Conservation (phyloP, 352 stramenopile genomes). For the Phytophthora ohioensis region DNA sequence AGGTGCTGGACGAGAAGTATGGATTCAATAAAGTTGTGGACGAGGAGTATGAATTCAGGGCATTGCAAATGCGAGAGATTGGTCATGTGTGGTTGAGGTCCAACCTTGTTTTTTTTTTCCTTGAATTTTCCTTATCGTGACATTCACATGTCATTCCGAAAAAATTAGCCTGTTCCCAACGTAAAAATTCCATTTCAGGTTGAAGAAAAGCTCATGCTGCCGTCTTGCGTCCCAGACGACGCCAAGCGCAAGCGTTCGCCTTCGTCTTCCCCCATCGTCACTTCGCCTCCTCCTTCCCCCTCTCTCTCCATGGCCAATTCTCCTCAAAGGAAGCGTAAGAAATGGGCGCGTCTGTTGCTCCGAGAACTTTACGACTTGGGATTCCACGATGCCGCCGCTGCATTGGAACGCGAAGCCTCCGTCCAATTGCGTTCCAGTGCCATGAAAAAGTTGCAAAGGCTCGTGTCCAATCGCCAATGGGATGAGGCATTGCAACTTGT, state of each 20-base stretch:
- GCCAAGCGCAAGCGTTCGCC: conserved; percentile 41
- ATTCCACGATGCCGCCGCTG: conserved; percentile 46
- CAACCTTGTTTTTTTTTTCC: too few relatives aligned
- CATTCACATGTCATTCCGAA: background rate
- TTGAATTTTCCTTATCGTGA: too few relatives aligned
- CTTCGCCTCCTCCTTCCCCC: background rate
- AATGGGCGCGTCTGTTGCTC: conserved; percentile 78
- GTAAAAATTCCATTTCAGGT: conserved; percentile 14
- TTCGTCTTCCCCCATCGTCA: background rate
- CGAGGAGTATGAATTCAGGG: too few relatives aligned
- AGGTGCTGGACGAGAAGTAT: too few relatives aligned
- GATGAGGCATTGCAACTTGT: conserved; percentile 64
- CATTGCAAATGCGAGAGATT: too few relatives aligned
- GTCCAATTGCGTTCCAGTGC: conserved; percentile 62
- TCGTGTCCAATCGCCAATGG: conserved; percentile 55
- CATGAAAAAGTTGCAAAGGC: conserved; percentile 62
- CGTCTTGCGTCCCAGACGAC: conserved; percentile 23
- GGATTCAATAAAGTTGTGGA: too few relatives aligned
- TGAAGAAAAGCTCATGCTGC: conserved; percentile 10
- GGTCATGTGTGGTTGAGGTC: too few relatives aligned
- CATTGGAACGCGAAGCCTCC: conserved; percentile 65
- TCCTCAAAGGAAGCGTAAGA: conserved; percentile 15
- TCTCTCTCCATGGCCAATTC: background rate
- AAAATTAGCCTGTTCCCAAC: background rate
- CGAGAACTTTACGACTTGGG: conserved; percentile 83